Conservation (phyloP, 208 protist species). For the Leishmania major region DNA sequence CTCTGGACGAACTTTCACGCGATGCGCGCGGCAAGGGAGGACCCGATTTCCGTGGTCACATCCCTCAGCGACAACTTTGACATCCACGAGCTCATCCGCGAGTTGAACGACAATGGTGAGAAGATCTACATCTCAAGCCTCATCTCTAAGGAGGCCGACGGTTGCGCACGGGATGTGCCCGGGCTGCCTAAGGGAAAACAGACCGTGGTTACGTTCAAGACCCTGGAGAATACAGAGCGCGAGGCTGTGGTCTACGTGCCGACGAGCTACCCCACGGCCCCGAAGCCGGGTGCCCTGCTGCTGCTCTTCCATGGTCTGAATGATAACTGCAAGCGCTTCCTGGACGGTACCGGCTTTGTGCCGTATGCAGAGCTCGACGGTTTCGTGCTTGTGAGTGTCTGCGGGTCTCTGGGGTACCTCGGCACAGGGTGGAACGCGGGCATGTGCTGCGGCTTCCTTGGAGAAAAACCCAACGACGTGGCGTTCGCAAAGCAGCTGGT, state of each 20-base stretch:
- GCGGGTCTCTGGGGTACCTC: slow-evolving; percentile 54
- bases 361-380: slow-evolving; percentile 51
- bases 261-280: slow-evolving; percentile 11
- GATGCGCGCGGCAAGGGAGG: neutral
- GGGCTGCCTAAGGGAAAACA: slow-evolving; percentile 28
- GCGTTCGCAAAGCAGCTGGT: slow-evolving; percentile 48
- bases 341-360: slow-evolving; percentile 53
- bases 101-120: slow-evolving; percentile 7
- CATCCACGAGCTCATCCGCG: neutral
- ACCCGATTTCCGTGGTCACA: neutral
- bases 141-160: neutral
- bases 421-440: slow-evolving; percentile 75
- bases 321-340: slow-evolving; percentile 64
- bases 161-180: slow-evolving; percentile 10
- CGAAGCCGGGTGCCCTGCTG: slow-evolving; percentile 34
- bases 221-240: slow-evolving; percentile 20
- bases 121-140: slow-evolving; percentile 9
- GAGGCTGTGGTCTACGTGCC: slow-evolving; percentile 58
- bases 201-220: slow-evolving; percentile 43
- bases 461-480: slow-evolving; percentile 52
- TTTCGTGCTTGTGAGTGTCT: slow-evolving; percentile 65
- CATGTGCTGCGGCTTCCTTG: slow-evolving; percentile 72
- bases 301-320: slow-evolving; percentile 75
- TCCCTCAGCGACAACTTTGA: neutral
- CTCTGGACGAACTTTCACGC: neutral